These are phyloP conservation scores for Botrytis pseudocinerea DNA, from an alignment of 2,329 filamentous ascomycete genomes.

Conservation along the genomic window DNA sequence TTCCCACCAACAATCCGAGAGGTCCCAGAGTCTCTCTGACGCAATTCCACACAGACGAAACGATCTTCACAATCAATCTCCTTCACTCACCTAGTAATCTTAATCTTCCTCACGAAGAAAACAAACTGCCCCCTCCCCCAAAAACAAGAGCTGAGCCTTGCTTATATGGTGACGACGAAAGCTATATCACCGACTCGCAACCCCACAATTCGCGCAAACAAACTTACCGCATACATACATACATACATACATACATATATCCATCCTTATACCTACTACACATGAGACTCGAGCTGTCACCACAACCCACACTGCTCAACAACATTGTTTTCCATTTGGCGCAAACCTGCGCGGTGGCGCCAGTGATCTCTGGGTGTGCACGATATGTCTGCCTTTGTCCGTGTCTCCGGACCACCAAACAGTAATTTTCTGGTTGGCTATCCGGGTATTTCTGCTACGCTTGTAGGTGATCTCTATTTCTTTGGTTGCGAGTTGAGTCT, in stretches of 20 bases:
- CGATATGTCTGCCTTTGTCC: conserved; percentile 77
- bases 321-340: conserved; percentile 33
- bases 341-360: conserved; percentile 38
- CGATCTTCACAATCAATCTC: neutral
- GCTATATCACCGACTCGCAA: conserved; percentile 13
- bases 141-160: conserved; percentile 35
- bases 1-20: neutral
- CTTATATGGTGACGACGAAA: conserved; percentile 36
- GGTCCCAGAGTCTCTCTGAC: neutral
- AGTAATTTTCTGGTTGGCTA: conserved; percentile 96
- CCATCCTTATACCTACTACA: conserved; percentile 6
- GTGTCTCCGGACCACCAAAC: conserved; percentile 96
- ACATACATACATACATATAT: conserved; percentile 24
- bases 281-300: conserved; percentile 25
- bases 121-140: neutral
- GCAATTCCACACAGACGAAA: neutral
- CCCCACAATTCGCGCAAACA: conserved; percentile 23
- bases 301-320: conserved; percentile 27
- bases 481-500: conserved; percentile 25
- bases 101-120: neutral
- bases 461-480: conserved; percentile 63
- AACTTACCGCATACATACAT: conserved; percentile 21
- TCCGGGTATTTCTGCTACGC: conserved; percentile 93
- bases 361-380: conserved; percentile 35
- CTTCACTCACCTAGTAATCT: neutral